Percentiles rank a stretch among this genome's conserved stretches.
Conservation (phyloP, 345 rosid species). For the Euphorbia peplus region DNA sequence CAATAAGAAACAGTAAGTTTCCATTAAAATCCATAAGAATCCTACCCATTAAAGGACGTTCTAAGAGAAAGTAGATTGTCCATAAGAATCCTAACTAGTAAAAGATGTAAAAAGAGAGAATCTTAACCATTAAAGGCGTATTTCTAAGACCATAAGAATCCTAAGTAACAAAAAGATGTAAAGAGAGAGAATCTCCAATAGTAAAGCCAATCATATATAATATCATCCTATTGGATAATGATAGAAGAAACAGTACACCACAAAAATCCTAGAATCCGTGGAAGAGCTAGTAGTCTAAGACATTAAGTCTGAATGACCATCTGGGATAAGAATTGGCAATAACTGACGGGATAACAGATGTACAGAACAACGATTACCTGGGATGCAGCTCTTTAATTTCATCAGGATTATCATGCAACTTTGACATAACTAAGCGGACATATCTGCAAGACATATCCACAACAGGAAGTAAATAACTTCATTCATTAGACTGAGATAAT, state of each 20-base stretch:
- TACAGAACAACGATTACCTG: slow-evolving; percentile 41
- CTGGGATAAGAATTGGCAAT: background rate
- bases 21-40: too few relatives aligned
- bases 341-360: background rate
- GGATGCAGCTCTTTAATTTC: slow-evolving; percentile 66
- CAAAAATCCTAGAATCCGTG: background rate
- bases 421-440: slow-evolving; percentile 75
- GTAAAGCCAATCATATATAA: too few relatives aligned
- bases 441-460: slow-evolving; percentile 47
- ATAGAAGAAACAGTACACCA: too few relatives aligned
- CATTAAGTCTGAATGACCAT: background rate
- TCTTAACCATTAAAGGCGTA: too few relatives aligned
- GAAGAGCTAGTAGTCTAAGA: background rate
- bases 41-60: too few relatives aligned
- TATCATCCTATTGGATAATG: background rate
- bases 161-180: background rate
- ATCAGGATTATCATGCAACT: slow-evolving; percentile 41
- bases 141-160: background rate
- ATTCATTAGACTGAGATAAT: background rate
- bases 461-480: background rate
- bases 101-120: too few relatives aligned
- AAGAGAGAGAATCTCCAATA: background rate
- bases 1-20: background rate
- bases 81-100: too few relatives aligned
- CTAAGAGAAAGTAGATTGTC: too few relatives aligned